phyloP scores from a whole-genome alignment of 179 eudicot species.

The Amaranthus tricolor region DNA sequence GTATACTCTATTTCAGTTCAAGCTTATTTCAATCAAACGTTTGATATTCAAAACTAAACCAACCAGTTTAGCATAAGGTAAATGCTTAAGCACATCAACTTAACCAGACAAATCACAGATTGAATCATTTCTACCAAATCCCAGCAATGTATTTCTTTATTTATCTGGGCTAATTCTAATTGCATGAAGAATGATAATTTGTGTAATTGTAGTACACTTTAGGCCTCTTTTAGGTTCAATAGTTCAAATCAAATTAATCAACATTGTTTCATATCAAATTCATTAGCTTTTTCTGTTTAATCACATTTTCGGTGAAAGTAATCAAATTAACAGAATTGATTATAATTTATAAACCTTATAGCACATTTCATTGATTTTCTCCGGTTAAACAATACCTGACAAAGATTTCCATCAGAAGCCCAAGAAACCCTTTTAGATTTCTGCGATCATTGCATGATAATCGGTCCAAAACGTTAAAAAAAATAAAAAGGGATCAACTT shows the following conservation, averaged over 20 bases:
- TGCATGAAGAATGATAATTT: neutral
- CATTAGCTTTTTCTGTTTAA: neutral
- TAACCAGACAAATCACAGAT: neutral
- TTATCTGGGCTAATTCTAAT: neutral
- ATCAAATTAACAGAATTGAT: neutral
- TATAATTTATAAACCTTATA: neutral
- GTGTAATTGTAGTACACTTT: too few species aligned
- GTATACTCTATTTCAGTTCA: neutral
- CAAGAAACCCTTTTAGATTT: conserved; percentile 29
- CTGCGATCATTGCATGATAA: conserved; percentile 28
- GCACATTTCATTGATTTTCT: neutral
- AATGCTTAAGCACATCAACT: neutral
- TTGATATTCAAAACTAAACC: too few species aligned
- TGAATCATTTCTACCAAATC: neutral
- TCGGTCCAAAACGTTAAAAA: neutral
- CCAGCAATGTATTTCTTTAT: neutral
- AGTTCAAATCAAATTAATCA: too few species aligned
- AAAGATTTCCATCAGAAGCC: conserved; percentile 29
- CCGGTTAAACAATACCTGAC: conserved; percentile 24
- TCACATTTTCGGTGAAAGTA: neutral
- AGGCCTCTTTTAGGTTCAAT: too few species aligned
- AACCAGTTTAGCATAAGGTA: neutral
- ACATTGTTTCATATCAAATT: neutral
- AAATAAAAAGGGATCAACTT: neutral
- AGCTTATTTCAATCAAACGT: neutral